Base-by-base conservation (phyloP, 2,329 filamentous ascomycete genomes). In the Ophiostoma australiae region DNA sequence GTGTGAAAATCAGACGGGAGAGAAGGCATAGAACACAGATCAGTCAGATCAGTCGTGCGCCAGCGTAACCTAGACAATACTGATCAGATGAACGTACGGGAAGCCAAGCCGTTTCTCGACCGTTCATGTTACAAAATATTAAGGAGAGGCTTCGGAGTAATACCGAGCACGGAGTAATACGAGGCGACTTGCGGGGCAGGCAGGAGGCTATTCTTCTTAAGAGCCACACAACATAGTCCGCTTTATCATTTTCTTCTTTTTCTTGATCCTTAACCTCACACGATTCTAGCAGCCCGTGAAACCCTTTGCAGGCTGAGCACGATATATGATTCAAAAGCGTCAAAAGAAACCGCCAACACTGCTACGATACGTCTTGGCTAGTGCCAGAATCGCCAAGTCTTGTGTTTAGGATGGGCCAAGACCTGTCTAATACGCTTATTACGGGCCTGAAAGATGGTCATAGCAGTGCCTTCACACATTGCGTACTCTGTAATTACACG, bases 331-430 rank as follows among this genome's bases (percentile, higher is more conserved):
- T 48, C 44, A 7, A 48, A 48, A 58, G 52, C n/a, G n/a, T 58
- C 23, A 58, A 58, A 27, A 27, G 52, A 58, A 58, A 58, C 48
- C 48, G n/a, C 48, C 48, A 55, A 27, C 48, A 55, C 23, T 58
- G 23, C n/a, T 58, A 58, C 52, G 52, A 58, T 27, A 58, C 52
- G 52, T 58, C 52, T 58, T 58, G 52, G 52, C 52, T 17, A 58
- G 52, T 58, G n/a, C 52, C 23, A 48, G 44, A 27, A n/a, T 58
- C 4, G 52, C 52, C 52, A 58, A 58, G 52, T 27, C 52, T 31
- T 27, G 3, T 27, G n/a, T 58, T 58, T 58, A 13, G 23, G 52
- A 58, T 58, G 52, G 31, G 52, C 52, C 52, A 31, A 58, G 52
- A 31, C 52, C 52, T 58, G 52, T 58, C 52, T 58, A 58, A 58